Percentiles rank a stretch among this genome's conserved stretches.
Conservation (phyloP, 139 green algal species). For the Picochlorum sp. region DNA sequence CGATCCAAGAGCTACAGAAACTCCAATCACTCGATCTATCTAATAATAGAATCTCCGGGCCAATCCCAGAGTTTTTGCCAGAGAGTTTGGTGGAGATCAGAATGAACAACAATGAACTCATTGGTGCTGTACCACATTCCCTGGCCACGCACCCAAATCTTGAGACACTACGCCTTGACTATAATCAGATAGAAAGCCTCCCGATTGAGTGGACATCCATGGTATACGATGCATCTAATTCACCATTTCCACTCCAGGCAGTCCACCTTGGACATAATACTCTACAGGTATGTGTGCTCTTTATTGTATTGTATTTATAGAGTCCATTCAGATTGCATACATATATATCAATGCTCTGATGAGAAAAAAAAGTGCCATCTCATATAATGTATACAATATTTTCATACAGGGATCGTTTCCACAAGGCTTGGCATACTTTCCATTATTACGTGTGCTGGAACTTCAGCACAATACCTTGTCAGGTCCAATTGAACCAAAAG, state of each 20-base stretch:
- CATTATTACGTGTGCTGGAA: neutral
- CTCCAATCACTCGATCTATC: neutral
- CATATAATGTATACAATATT: neutral
- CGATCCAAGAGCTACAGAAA: neutral
- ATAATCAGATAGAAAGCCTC: neutral
- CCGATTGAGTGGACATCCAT: slow-evolving; percentile 2
- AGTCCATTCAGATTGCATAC: neutral
- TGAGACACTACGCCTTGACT: neutral
- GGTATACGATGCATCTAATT: neutral
- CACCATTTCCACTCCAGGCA: neutral
- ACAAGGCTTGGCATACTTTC: neutral
- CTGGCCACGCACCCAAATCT: neutral
- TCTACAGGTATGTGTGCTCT: slow-evolving; percentile 1
- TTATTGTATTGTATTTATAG: too few relatives aligned
- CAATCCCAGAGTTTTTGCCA: slow-evolving; percentile 2
- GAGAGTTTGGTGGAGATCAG: neutral
- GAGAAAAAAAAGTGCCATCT: too few relatives aligned
- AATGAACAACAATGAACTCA: slow-evolving; percentile 3
- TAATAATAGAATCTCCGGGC: neutral
- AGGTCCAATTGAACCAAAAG: neutral
- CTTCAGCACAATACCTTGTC: neutral
- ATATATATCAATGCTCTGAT: neutral
- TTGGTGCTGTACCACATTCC: neutral
- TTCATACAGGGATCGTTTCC: slow-evolving; percentile 2
- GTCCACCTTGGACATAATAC: neutral